These are phyloP conservation scores for Thuidium tamariscinum DNA, from an alignment of 225 moss, liverwort and hornwort species.

Conservation along the genomic window DNA sequence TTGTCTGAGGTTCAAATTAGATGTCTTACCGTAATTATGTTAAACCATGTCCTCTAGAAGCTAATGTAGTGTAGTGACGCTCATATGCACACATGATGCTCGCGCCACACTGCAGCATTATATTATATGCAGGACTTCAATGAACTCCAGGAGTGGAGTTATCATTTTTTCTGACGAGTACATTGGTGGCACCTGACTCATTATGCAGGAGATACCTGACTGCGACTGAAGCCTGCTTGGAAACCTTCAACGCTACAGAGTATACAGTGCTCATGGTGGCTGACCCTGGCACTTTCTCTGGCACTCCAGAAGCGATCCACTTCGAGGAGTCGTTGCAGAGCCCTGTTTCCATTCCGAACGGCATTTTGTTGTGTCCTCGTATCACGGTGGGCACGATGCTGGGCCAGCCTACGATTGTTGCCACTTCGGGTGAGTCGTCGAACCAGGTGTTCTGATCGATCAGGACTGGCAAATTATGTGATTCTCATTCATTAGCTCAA, in stretches of 20 bases:
- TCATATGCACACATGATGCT: neutral
- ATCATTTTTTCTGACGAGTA: neutral
- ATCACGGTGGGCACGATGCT: conserved; percentile 21
- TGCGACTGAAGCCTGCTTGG: neutral
- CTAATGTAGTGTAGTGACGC: neutral
- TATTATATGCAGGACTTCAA: too few relatives aligned
- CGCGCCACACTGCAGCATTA: neutral
- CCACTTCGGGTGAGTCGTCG: conserved; percentile 17
- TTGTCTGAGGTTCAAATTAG: too few relatives aligned
- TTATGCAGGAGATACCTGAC: neutral
- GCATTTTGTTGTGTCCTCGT: conserved; percentile 15
- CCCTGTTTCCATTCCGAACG: neutral
- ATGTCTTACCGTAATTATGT: neutral
- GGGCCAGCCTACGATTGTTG: conserved; percentile 30
- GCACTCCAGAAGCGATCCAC: conserved; percentile 34
- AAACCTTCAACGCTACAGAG: neutral
- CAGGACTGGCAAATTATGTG: neutral
- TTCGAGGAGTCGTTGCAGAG: conserved; percentile 1
- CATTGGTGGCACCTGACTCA: neutral
- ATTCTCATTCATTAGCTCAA: neutral
- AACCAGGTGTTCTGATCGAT: neutral
- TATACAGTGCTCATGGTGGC: conserved; percentile 51
- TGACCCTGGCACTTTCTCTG: conserved; percentile 28
- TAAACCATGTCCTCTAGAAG: neutral
- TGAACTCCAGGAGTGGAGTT: neutral